A percentile compares a stretch with the other conserved stretches of the same genome.
These are phyloP conservation scores for Talaromyces rugulosus DNA, from an alignment of 2,329 filamentous ascomycete species.

Conservation along the genomic window DNA sequence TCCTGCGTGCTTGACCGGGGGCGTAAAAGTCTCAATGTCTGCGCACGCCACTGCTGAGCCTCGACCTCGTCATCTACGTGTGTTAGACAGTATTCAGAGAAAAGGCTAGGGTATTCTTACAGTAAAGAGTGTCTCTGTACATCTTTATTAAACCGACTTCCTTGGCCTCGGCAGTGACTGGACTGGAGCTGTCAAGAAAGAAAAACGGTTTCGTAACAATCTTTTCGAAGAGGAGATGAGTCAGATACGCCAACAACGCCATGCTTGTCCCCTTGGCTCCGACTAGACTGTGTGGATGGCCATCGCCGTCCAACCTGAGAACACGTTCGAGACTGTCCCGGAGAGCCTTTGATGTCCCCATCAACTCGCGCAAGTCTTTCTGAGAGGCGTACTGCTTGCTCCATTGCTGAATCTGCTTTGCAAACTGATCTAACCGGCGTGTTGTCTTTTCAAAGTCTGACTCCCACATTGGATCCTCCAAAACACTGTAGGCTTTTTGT, in stretches of 20 bases:
- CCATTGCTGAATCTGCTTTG: neutral
- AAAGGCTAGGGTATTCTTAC: neutral
- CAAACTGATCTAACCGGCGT: neutral
- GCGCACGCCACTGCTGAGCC: slow-evolving; percentile 20
- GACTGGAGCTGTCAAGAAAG: neutral
- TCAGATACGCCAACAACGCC: neutral
- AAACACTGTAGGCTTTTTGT: neutral
- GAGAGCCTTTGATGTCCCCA: neutral
- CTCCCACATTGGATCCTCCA: neutral
- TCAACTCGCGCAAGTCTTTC: neutral
- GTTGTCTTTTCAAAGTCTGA: neutral
- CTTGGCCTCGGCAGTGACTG: neutral
- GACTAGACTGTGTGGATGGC: neutral
- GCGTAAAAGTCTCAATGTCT: slow-evolving; percentile 16
- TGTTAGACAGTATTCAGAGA: neutral
- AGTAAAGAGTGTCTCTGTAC: neutral
- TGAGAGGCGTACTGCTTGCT: neutral
- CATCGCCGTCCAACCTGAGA: neutral
- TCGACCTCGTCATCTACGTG: slow-evolving; percentile 13
- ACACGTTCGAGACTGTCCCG: neutral
- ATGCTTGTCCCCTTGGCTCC: neutral
- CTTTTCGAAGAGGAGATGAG: neutral
- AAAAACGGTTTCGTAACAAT: neutral
- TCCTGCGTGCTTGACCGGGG: neutral
- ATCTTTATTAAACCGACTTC: neutral